Conservation (phyloP, 176 grass and related monocot species). For the Juncus inflexus region DNA sequence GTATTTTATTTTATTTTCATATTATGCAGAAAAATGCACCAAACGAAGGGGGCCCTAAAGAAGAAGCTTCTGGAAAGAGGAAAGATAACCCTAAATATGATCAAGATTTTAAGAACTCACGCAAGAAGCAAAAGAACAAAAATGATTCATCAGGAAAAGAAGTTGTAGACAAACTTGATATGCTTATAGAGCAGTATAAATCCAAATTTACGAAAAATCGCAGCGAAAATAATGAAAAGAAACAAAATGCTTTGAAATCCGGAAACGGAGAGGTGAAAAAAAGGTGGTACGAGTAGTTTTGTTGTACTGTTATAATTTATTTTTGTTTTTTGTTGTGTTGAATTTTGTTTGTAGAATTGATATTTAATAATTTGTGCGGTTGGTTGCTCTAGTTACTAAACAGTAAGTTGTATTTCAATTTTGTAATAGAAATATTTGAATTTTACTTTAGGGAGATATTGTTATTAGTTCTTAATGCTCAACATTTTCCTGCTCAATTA, state of each 20-base stretch:
- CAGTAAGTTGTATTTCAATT: no score
- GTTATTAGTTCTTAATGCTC: no score
- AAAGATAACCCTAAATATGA: slow-evolving; percentile 27
- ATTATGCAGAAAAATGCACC: slow-evolving; percentile 37
- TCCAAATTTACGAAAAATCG: slow-evolving; percentile 61
- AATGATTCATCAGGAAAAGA: slow-evolving; percentile 30
- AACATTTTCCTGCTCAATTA: no score
- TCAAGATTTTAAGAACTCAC: slow-evolving; percentile 2
- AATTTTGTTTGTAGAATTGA: no score
- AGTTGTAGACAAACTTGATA: slow-evolving; percentile 60
- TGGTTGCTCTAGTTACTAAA: no score
- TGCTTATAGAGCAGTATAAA: slow-evolving; percentile 57
- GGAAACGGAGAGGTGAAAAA: slow-evolving; percentile 17
- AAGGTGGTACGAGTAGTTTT: slow-evolving; percentile 29
- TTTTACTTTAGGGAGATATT: no score
- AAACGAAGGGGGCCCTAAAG: neutral
- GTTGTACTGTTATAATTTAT: neutral
- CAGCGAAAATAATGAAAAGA: slow-evolving; percentile 27
- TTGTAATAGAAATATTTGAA: no score
- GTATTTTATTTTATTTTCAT: slow-evolving; percentile 10
- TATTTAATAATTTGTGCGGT: no score
- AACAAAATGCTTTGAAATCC: slow-evolving; percentile 33
- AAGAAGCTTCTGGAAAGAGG: slow-evolving; percentile 30
- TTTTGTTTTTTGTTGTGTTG: no score
- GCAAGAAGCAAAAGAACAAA: slow-evolving; percentile 27